These are phyloP conservation scores for Pseudocohnilembus persalinus DNA, from an alignment of 169 alveolate species.

Conservation along the genomic window DNA sequence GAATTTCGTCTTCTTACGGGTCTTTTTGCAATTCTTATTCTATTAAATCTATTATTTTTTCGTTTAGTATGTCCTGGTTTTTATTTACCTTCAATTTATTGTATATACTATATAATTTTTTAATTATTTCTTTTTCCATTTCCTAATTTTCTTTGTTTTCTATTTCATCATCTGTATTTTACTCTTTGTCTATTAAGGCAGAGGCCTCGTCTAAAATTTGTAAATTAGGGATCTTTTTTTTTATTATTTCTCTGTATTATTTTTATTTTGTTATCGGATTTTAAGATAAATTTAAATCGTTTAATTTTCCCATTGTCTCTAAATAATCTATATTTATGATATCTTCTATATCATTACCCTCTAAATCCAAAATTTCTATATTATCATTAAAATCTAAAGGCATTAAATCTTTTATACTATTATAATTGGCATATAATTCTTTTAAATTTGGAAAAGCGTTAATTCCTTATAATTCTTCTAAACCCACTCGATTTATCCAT, in stretches of 20 bases:
- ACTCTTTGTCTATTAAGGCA: background rate
- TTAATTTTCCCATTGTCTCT: conserved; percentile 11
- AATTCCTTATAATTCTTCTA: conserved; percentile 41
- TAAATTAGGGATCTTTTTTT: conserved; percentile 1
- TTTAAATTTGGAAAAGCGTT: conserved; percentile 35
- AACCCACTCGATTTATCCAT: conserved; percentile 36
- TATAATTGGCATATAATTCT: conserved; percentile 52
- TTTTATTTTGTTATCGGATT: conserved; percentile 35
- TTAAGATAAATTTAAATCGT: conserved; percentile 12
- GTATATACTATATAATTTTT: too few species aligned
- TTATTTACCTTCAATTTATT: background rate
- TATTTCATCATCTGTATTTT: background rate
- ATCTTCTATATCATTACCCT: conserved; percentile 47
- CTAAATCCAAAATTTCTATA: conserved; percentile 48
- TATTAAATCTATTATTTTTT: too few species aligned
- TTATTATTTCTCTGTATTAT: conserved; percentile 10
- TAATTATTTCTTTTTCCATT: background rate
- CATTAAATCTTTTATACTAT: conserved; percentile 34
- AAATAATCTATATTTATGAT: conserved; percentile 35
- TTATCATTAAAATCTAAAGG: conserved; percentile 47
- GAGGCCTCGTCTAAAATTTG: conserved; percentile 29
- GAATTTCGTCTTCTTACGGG: background rate
- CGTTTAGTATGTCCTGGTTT: background rate
- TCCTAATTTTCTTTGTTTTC: background rate
- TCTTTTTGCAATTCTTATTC: background rate